Evolutionary conservation across 345 rosid genomes (phyloP), one percentile per base, ranked within the genome.

Genomic region (Salix exigua): DNA sequence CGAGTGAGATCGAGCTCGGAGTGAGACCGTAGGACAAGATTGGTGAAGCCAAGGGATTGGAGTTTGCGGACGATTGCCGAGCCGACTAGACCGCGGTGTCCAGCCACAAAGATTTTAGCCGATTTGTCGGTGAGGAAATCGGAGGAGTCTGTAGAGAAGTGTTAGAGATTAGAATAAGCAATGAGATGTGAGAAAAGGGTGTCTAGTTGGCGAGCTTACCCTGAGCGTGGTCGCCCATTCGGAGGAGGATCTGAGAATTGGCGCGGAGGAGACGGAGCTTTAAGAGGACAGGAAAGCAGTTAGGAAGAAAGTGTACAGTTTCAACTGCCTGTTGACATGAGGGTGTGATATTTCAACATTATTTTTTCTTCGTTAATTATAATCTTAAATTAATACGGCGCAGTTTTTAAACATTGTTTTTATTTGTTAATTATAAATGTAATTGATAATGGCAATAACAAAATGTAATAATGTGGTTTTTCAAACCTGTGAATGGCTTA

Each of bases 11-110:
- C 99, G 66, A 93, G 95, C 82, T 92, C 94, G 5, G 92, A 76
- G 72, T 89, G 98, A 72, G 95, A 79, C 62, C 91, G 88, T 53
- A 90, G 89, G 64, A 93, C 42, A 71, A 96, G 89, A 72, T 93
- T 89, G 19, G 88, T 77, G 79, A 90, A 93, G 44, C 94, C 93
- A 2, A 85, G 84, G 6, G 89, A 73, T 7, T 71, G 78, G 25
- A 96, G 90, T 64, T 89, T 90, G 9, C 95, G 94, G 73, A 93
- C 95, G 0, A 96, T 93, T 75, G 98, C 94, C 0, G 97, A 91
- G 38, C 97, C 99, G 19, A 92, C 98, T 3, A 96, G 88, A 25
- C 99, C 99, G 1, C 97, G 84, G 85, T 96, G 97, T 66, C 99
- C 99, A 17, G 99, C 98, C 21, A 96, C 97, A 73, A 96, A 96